phyloP scores from a whole-genome alignment of 257 asterid species.

The Handroanthus guayacan region DNA sequence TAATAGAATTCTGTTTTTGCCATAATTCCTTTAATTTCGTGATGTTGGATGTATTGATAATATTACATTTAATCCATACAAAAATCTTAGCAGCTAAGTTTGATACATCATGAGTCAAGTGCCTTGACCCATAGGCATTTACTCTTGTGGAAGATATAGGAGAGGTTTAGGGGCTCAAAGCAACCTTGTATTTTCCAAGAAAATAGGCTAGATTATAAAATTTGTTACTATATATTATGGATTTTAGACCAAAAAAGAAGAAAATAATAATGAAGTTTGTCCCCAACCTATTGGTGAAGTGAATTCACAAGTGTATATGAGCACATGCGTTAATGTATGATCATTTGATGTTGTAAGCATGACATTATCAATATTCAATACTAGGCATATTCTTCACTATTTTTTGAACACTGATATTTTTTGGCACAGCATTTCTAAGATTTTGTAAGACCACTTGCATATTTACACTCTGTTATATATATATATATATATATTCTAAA shows the following conservation, averaged over 20 bases:
- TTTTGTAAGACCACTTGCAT: background rate
- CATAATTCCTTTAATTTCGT: background rate
- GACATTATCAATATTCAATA: conserved; percentile 37
- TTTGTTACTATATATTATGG: conserved; percentile 35
- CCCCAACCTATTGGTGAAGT: conserved; percentile 20
- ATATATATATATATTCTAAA: too few species aligned
- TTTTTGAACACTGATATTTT: background rate
- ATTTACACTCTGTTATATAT: too few species aligned
- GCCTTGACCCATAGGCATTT: conserved; percentile 46
- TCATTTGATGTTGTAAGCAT: conserved; percentile 48
- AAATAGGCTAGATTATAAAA: conserved; percentile 40
- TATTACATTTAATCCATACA: background rate
- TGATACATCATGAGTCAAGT: conserved; percentile 13
- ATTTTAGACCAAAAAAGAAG: conserved; percentile 28
- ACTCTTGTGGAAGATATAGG: conserved; percentile 34
- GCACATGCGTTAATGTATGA: conserved; percentile 34
- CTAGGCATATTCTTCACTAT: conserved; percentile 24
- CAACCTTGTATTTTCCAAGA: conserved; percentile 48
- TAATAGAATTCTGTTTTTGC: too few species aligned
- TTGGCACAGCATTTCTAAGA: background rate
- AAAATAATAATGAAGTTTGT: conserved; percentile 27
- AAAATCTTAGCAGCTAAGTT: background rate
- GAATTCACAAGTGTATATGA: conserved; percentile 21
- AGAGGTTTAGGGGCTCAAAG: conserved; percentile 62
- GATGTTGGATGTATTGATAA: background rate